Evolutionary conservation across 108 stramenopile genomes (phyloP).

Genomic region (Fragilariopsis cylindrus): DNA sequence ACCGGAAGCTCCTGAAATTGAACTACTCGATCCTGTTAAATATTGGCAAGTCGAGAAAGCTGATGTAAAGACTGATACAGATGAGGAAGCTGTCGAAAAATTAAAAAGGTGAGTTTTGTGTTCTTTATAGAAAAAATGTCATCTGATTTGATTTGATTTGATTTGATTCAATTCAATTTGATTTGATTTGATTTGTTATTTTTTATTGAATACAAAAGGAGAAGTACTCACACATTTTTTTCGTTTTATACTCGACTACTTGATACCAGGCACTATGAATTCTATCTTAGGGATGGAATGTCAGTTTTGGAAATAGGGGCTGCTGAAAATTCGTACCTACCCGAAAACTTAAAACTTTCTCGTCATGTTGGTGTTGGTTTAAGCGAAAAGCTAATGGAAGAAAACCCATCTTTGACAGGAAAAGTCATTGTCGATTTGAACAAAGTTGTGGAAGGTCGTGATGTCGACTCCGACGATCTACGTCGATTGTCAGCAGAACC

Average conservation of each 20-base stretch:
- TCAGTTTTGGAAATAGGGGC: slow-evolving; percentile 86
- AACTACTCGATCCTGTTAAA: slow-evolving; percentile 54
- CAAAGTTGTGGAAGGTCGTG: slow-evolving; percentile 68
- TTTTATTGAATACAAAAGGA: not conserved
- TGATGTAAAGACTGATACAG: slow-evolving; percentile 62
- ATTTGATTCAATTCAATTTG: not conserved
- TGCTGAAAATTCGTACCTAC: slow-evolving; percentile 83
- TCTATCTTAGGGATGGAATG: slow-evolving; percentile 78
- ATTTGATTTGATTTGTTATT: not conserved
- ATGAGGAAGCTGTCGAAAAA: slow-evolving; percentile 63
- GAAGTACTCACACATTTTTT: not conserved
- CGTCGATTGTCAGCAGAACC: slow-evolving; percentile 49
- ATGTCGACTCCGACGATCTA: slow-evolving; percentile 69
- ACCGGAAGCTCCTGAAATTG: slow-evolving; percentile 38
- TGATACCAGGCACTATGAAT: slow-evolving; percentile 64
- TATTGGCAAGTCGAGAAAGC: slow-evolving; percentile 68
- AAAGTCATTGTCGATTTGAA: slow-evolving; percentile 74
- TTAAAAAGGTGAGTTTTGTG: slow-evolving; percentile 55
- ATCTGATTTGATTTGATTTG: not conserved
- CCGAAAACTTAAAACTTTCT: slow-evolving; percentile 56
- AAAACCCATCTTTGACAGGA: slow-evolving; percentile 77
- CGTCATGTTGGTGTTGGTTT: slow-evolving; percentile 82
- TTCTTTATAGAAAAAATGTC: no score
- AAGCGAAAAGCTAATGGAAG: slow-evolving; percentile 59
- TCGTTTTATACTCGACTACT: not conserved